phyloP scores from a whole-genome alignment of 495 filamentous ascomycete species.

The Rostrohypoxylon terebratum region DNA sequence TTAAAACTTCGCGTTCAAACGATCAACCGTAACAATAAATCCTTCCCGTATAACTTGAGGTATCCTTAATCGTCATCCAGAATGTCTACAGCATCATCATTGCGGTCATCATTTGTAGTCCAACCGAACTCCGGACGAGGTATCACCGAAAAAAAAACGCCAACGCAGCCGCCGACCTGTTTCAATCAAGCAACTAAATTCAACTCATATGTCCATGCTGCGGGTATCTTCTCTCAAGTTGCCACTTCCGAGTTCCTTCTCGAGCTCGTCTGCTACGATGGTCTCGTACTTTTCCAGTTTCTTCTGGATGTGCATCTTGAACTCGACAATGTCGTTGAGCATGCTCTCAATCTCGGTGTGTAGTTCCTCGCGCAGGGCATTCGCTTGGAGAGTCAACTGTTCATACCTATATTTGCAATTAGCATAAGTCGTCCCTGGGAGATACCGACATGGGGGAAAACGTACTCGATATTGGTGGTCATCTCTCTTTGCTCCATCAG shows the following conservation, averaged over 20 bases:
- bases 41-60: neutral
- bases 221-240: constrained; percentile 58
- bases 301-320: constrained; percentile 97
- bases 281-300: constrained; percentile 91
- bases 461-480: constrained; percentile 93
- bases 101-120: constrained; percentile 33
- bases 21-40: constrained; percentile 3
- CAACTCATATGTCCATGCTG: constrained; percentile 43
- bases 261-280: constrained; percentile 90
- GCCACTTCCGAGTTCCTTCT: constrained; percentile 76
- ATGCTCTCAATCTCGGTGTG: constrained; percentile 96
- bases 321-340: constrained; percentile 96
- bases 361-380: constrained; percentile 87
- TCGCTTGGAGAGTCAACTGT: constrained; percentile 84
- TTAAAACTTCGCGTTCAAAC: constrained; percentile 5
- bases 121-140: constrained; percentile 39
- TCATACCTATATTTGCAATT: constrained; percentile 73
- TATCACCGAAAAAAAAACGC: neutral
- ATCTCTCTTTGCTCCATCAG: constrained; percentile 95
- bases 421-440: constrained; percentile 18
- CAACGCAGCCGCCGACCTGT: constrained; percentile 7
- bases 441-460: constrained; percentile 23
- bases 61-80: constrained; percentile 17
- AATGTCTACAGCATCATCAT: constrained; percentile 32
- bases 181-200: neutral